Base-by-base conservation (phyloP, 768 basidiomycete species). In the Podaxis sp. region DNA sequence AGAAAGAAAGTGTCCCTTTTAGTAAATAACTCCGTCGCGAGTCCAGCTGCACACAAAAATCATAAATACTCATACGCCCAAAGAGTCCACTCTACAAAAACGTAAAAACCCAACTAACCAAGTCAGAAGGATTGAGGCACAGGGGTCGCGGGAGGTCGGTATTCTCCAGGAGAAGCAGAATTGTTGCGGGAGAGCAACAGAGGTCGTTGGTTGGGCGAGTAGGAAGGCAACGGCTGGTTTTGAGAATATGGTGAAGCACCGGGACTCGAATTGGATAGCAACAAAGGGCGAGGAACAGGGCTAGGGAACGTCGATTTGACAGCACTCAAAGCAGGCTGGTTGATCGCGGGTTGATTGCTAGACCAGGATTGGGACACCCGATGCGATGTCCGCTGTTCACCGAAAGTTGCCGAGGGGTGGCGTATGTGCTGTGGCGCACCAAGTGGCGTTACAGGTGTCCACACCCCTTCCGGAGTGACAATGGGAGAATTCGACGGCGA, bases 271-370 rank as follows among this genome's bases (percentile, higher is more conserved):
- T n/a, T 24, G 28, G 30, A 44, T 8, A 49, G 44, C 44, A 62
- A n/a, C n/a, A 55, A n/a, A 46, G 33, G 65, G 36, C 52, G 65
- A 62, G 7, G 62, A 48, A 22, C 56, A 26, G 48, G 57, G 41
- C 40, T 56, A 17, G 62, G 56, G 49, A 65, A 66, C 26, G 65
- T 46, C 12, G 61, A 40, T 4, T 28, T 50, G 2, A 67, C 68
- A 52, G 65, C 65, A 50, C 66, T 66, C 30, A 67, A 55, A 46
- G 62, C 37, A 12, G 67, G 59, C 36, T 38, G 40, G 57, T 22
- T 58, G 40, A 52, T n/a, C 52, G 40, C 30, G 8, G 26, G 40
- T 44, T 54, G 59, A 30, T 50, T 36, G 6, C 46, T 4, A 15
- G 60, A 40, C 53, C 53, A 62, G 8, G 60, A 62, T 15, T 55